Evolutionary conservation across 177 flowering plant species (phyloP).

Genomic region (Vitis hybrid): DNA sequence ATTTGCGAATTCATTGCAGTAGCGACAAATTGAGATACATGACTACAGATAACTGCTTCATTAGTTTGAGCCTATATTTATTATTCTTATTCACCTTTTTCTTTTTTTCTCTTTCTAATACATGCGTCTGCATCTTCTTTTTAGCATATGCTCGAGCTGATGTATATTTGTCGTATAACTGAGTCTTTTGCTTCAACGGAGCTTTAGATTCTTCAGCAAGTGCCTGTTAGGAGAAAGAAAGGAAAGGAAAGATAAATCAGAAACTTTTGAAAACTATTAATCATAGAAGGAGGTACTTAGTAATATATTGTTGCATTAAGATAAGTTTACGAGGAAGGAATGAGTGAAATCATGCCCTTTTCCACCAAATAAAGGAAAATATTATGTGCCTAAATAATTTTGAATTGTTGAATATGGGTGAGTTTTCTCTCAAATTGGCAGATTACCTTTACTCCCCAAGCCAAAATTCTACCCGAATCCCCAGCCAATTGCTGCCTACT

Average conservation of each 20-base stretch:
- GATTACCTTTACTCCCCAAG: too few species aligned
- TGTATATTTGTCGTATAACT: not conserved
- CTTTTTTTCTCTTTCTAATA: not conserved
- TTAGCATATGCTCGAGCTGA: not conserved
- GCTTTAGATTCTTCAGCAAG: conserved; percentile 46
- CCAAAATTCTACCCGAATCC: too few species aligned
- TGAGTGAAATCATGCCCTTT: too few species aligned
- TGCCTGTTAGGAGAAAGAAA: not conserved
- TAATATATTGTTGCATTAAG: not conserved
- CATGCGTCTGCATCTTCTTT: not conserved
- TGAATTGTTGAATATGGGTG: too few species aligned
- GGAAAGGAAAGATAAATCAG: not conserved
- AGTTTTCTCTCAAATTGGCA: too few species aligned
- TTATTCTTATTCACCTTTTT: too few species aligned
- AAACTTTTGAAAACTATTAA: not conserved
- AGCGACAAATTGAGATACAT: not conserved
- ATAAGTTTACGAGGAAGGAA: not conserved
- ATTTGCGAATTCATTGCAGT: not conserved
- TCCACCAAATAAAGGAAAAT: too few species aligned
- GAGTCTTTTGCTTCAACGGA: conserved; percentile 23
- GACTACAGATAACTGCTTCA: not conserved
- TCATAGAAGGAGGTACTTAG: not conserved
- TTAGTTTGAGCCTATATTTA: too few species aligned
- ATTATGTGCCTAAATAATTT: too few species aligned
- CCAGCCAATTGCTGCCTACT: too few species aligned